Evolutionary conservation across 768 basidiomycete species (phyloP).

Genomic region (Suillus subluteus): DNA sequence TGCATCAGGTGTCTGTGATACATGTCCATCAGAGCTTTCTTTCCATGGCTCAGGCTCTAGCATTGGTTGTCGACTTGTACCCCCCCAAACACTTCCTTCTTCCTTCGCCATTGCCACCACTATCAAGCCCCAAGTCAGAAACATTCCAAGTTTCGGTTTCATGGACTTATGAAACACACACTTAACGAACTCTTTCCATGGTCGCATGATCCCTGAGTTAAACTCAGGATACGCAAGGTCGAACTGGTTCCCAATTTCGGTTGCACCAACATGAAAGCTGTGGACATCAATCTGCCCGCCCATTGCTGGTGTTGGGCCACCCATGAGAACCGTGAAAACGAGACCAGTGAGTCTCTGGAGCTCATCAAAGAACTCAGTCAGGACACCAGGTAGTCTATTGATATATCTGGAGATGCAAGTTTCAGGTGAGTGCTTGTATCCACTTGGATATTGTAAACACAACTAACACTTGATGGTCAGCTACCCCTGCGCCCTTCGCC

Average conservation of each 20-base stretch:
- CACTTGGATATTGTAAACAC: not conserved
- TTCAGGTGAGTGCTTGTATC: not conserved
- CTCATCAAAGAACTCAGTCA: not conserved
- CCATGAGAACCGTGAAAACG: not conserved
- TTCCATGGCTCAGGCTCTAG: no score
- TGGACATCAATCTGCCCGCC: no score
- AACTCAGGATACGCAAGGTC: not conserved
- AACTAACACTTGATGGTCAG: not conserved
- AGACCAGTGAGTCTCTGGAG: not conserved
- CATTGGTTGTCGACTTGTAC: no score
- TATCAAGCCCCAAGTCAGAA: no score
- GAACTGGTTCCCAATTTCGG: not conserved
- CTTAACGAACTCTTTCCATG: no score
- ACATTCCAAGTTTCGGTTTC: no score
- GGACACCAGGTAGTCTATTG: not conserved
- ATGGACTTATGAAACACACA: no score
- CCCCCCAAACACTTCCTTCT: no score
- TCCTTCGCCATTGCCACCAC: no score
- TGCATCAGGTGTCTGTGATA: no score
- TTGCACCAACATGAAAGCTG: not conserved
- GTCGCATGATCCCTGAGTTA: no score
- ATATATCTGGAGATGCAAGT: not conserved
- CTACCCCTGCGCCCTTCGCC: not conserved
- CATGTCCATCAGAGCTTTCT: no score
- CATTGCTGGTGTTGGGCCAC: constrained; percentile 2